Percentiles rank a stretch among this genome's conserved stretches.
These are phyloP conservation scores for Inonotus hispidus DNA, from an alignment of 1,284 basidiomycete genomes.

Conservation along the genomic window DNA sequence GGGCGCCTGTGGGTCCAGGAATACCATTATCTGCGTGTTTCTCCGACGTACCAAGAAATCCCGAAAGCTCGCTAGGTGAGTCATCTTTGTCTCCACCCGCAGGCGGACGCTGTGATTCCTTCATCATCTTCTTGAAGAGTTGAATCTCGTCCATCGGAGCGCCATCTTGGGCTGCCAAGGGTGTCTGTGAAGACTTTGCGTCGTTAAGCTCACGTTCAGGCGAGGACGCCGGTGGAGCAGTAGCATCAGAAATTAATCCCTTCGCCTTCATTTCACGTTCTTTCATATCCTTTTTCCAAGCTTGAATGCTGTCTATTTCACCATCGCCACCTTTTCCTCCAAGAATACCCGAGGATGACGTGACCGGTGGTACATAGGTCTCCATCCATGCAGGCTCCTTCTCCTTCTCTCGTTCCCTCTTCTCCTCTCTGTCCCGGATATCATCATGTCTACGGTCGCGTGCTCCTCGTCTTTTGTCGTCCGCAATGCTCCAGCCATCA, in stretches of 20 bases:
- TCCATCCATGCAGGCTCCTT: constrained; percentile 92
- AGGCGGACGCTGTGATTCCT: constrained; percentile 59
- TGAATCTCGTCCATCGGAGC: constrained; percentile 74
- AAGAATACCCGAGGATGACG: constrained; percentile 52
- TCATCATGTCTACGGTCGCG: constrained; percentile 50
- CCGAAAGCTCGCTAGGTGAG: neutral
- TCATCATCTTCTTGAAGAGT: constrained; percentile 82
- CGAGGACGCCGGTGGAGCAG: constrained; percentile 28
- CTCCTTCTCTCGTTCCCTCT: constrained; percentile 60
- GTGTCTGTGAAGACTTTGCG: constrained; percentile 9
- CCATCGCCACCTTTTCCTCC: constrained; percentile 56
- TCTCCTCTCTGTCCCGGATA: constrained; percentile 45
- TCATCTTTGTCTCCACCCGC: neutral
- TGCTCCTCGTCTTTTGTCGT: constrained; percentile 54
- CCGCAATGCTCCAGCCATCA: constrained; percentile 46
- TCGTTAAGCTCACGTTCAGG: constrained; percentile 12
- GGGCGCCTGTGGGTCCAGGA: constrained; percentile 1
- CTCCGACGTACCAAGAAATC: neutral
- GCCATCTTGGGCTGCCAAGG: constrained; percentile 29
- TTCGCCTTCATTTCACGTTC: constrained; percentile 62
- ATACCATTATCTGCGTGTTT: constrained; percentile 4
- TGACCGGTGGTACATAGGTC: constrained; percentile 61
- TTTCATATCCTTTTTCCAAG: constrained; percentile 84
- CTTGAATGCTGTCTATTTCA: constrained; percentile 81
- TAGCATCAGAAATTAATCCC: constrained; percentile 16